Evolutionary conservation across 2,329 filamentous ascomycete genomes (phyloP).

Genomic region (Xylaria hypoxylon): DNA sequence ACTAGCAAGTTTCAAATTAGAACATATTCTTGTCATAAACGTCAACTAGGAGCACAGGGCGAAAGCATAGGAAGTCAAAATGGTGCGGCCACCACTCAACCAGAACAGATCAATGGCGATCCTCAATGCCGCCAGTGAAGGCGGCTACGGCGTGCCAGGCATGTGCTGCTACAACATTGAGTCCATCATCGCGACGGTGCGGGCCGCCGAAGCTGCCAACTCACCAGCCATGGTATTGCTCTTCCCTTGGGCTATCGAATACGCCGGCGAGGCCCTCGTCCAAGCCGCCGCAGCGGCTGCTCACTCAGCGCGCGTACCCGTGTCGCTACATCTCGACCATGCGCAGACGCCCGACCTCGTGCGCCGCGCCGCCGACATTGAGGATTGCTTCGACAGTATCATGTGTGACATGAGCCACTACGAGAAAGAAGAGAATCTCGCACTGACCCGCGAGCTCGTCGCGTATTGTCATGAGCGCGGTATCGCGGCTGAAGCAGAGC

Average conservation of each 20-base stretch:
- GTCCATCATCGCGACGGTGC: constrained; percentile 75
- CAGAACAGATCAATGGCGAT: constrained; percentile 66
- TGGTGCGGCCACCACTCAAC: constrained; percentile 55
- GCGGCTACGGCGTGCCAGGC: constrained; percentile 69
- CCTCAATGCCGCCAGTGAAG: constrained; percentile 65
- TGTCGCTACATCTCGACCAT: constrained; percentile 75
- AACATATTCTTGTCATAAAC: not conserved
- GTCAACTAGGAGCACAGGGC: not conserved
- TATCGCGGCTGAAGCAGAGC: constrained; percentile 78
- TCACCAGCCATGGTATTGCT: constrained; percentile 78
- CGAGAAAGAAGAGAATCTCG: constrained; percentile 76
- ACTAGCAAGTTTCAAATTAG: not conserved
- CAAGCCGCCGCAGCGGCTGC: constrained; percentile 67
- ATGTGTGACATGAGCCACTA: constrained; percentile 84
- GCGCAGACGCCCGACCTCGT: constrained; percentile 73
- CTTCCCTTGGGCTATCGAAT: constrained; percentile 79
- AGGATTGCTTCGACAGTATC: constrained; percentile 73
- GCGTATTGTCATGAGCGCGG: constrained; percentile 72
- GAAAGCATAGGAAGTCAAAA: constrained; percentile 41
- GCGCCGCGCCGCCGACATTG: constrained; percentile 68
- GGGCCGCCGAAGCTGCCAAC: constrained; percentile 74
- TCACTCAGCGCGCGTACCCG: constrained; percentile 66
- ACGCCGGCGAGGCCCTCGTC: constrained; percentile 68
- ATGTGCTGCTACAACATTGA: constrained; percentile 77
- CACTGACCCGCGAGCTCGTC: constrained; percentile 71